phyloP scores from a whole-genome alignment of 2,329 filamentous ascomycete genomes.

The Alternaria ventricosa region DNA sequence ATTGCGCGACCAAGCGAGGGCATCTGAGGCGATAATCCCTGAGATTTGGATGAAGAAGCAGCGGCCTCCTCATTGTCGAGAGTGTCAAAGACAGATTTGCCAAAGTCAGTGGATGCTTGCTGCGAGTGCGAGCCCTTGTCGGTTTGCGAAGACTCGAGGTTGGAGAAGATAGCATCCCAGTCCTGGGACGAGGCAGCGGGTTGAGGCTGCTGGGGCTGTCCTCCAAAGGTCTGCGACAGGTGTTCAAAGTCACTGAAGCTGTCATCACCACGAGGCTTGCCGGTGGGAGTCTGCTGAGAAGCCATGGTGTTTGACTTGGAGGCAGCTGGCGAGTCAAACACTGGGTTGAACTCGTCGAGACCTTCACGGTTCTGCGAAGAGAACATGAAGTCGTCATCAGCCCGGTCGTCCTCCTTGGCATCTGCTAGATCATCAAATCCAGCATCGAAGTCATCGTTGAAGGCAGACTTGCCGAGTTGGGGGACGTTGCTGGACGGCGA shows the following conservation, averaged over 20 bases:
- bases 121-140: conserved; percentile 42
- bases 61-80: conserved; percentile 43
- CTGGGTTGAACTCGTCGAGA: conserved; percentile 79
- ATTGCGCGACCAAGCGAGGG: conserved; percentile 70
- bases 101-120: conserved; percentile 43
- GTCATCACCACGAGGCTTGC: conserved; percentile 49
- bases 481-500: conserved; percentile 39
- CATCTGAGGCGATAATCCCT: conserved; percentile 31
- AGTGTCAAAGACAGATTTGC: conserved; percentile 47
- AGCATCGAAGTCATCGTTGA: conserved; percentile 76
- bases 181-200: conserved; percentile 66
- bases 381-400: conserved; percentile 81
- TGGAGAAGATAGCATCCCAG: conserved; percentile 94
- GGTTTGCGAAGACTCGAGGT: conserved; percentile 65
- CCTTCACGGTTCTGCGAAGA: conserved; percentile 66
- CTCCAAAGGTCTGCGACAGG: conserved; percentile 50
- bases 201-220: conserved; percentile 48
- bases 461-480: conserved; percentile 59
- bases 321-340: conserved; percentile 72
- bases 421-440: conserved; percentile 85
- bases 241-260: conserved; percentile 60
- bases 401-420: conserved; percentile 75
- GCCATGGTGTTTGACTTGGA: conserved; percentile 57
- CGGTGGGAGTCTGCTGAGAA: conserved; percentile 51
- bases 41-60: conserved; percentile 37